These are phyloP conservation scores for cucumber (Cucumis sativus) DNA, from an alignment of 306 rosid genomes.

Conservation along the genomic window Cucumber_9930_V3 NC_026655.2:15864001-15864500, in stretches of 20 bases:
- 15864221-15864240: slow-evolving; percentile 86
- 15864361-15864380: slow-evolving; percentile 90
- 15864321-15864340: slow-evolving; percentile 94
- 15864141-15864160: slow-evolving; percentile 82
- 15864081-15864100: slow-evolving; percentile 66
- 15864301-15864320: slow-evolving; percentile 72
- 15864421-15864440: slow-evolving; percentile 74
- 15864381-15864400: slow-evolving; percentile 97
- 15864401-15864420: slow-evolving; percentile 86
- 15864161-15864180: slow-evolving; percentile 84
- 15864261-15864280: slow-evolving; percentile 91
- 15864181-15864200: slow-evolving; percentile 46
- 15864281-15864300: slow-evolving; percentile 75
- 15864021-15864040: slow-evolving; percentile 96
- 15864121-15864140: slow-evolving; percentile 79
- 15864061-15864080: slow-evolving; percentile 82
- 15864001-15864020: slow-evolving; percentile 91
- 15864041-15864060: slow-evolving; percentile 85
- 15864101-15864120: slow-evolving; percentile 45
- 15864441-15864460: slow-evolving; percentile 87
- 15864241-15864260: slow-evolving; percentile 88
- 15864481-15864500: slow-evolving; percentile 71
- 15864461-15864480: slow-evolving; percentile 79
- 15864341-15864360: slow-evolving; percentile 94
- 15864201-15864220: slow-evolving; percentile 94